Evolutionary conservation across 345 rosid genomes (phyloP).

Genomic region (Carallia pectinifolia): DNA sequence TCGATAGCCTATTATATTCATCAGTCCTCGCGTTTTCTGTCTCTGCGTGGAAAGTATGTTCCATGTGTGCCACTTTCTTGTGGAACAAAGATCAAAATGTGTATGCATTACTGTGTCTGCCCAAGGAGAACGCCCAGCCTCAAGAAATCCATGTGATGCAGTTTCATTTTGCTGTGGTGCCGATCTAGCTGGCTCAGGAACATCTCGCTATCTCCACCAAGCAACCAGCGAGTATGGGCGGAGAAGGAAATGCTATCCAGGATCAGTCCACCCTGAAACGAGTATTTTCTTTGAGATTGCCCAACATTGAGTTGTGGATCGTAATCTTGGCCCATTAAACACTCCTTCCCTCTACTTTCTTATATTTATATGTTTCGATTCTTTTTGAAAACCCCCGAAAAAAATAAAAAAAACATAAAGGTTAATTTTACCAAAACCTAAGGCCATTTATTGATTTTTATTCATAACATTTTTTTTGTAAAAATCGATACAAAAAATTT

Average conservation of each 20-base stretch:
- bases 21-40: constrained; percentile 20
- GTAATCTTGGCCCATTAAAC: too few species aligned
- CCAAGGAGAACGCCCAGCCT: neutral
- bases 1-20: constrained; percentile 30
- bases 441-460: too few species aligned
- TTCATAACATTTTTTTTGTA: too few species aligned
- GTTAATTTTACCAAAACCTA: too few species aligned
- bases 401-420: too few species aligned
- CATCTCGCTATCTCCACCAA: neutral
- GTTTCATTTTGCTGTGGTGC: neutral
- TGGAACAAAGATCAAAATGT: constrained; percentile 2
- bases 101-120: neutral
- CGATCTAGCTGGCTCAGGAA: neutral
- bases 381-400: too few species aligned
- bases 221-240: neutral
- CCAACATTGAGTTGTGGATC: neutral
- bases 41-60: constrained; percentile 11
- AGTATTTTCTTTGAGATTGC: constrained; percentile 3
- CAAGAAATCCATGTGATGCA: neutral
- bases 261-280: neutral
- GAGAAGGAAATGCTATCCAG: neutral
- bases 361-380: too few species aligned
- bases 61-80: constrained; percentile 4
- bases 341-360: too few species aligned
- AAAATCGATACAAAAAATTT: too few species aligned